Conservation (phyloP, 2,329 filamentous ascomycete species). For the Paecilomyces dactylethromorphus region DNA sequence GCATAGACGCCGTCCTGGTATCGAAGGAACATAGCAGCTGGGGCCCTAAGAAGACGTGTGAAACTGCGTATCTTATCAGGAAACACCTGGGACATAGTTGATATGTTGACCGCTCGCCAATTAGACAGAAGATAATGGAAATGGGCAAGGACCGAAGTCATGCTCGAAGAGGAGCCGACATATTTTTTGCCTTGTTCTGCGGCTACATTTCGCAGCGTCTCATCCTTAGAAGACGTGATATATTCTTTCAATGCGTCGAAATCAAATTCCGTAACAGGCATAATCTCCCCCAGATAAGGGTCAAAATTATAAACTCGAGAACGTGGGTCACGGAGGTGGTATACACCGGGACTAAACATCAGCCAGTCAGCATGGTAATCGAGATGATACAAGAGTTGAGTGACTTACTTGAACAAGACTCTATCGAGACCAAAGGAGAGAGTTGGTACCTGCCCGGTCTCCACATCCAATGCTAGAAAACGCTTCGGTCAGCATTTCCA, state of each 20-base stretch:
- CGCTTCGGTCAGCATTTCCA: neutral
- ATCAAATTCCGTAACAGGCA: constrained; percentile 89
- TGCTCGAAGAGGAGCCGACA: constrained; percentile 92
- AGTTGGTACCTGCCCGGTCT: constrained; percentile 51
- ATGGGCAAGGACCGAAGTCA: constrained; percentile 80
- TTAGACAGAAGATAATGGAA: constrained; percentile 87
- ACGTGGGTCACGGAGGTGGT: constrained; percentile 80
- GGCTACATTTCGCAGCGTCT: constrained; percentile 62
- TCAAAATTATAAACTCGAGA: constrained; percentile 95
- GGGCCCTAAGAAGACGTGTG: constrained; percentile 64
- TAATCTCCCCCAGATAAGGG: constrained; percentile 85
- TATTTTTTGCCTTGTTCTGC: constrained; percentile 66
- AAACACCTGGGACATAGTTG: constrained; percentile 63
- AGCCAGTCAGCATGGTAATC: constrained; percentile 2
- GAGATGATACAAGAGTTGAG: neutral
- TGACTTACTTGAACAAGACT: constrained; percentile 76
- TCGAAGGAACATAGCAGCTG: constrained; percentile 73
- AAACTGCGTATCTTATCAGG: constrained; percentile 56
- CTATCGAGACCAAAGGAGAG: constrained; percentile 72
- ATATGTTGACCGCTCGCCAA: constrained; percentile 67
- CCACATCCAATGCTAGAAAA: constrained; percentile 27
- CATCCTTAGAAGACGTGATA: constrained; percentile 84
- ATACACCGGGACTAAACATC: constrained; percentile 63
- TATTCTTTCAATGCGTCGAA: constrained; percentile 81
- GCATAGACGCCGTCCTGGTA: constrained; percentile 83